Base-by-base conservation (phyloP, 2,329 filamentous ascomycete species). In the Sodiomyces alkalinus region DNA sequence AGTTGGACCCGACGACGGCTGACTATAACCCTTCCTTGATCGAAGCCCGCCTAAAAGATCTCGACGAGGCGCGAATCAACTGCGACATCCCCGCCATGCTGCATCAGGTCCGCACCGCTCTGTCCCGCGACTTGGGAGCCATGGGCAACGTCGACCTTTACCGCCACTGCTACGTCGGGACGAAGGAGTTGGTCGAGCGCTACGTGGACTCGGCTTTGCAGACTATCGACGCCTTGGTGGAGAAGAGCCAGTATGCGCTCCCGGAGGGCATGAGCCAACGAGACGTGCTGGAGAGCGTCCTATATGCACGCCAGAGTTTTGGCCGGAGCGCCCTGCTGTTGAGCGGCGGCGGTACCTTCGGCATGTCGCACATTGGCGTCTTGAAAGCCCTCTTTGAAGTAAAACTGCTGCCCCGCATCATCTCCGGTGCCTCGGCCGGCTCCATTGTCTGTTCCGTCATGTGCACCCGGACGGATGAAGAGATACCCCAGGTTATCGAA, bases 301-400 rank as follows among this genome's bases (percentile, higher is more conserved):
- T 86, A 25, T 68, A 71, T 31, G 69, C 80, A 2, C 69, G 81
- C 21, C 80, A 86, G 44, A 79, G 80, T 19, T 92, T 85, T 44
- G 83, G 83, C n/a, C 68, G 83, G 36, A 90, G 77, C 37, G 85
- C 82, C 0, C 56, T 93, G 28, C 60, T 92, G 7, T 59, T 93
- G 7, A 92, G 83, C 4, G 85, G 85, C 6, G 85, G 85, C 3
- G 83, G 79, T 2, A 90, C 85, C 1, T 83, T 92, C 53, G 85
- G 85, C 22, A 92, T 93, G 80, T 80, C 80, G 34, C 85, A 93
- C 47, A 79, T 92, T 30, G 85, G 85, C 2, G 83, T 93, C 3
- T 58, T 92, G 30, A 92, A 92, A 49, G 68, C 77, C 4, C 61
- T 93, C 3, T 85, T 75, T 48, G 74, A 90, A 43, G 64, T 70